Base-by-base conservation (phyloP, 768 basidiomycete genomes). In the Exsudoporus frostii region DNA sequence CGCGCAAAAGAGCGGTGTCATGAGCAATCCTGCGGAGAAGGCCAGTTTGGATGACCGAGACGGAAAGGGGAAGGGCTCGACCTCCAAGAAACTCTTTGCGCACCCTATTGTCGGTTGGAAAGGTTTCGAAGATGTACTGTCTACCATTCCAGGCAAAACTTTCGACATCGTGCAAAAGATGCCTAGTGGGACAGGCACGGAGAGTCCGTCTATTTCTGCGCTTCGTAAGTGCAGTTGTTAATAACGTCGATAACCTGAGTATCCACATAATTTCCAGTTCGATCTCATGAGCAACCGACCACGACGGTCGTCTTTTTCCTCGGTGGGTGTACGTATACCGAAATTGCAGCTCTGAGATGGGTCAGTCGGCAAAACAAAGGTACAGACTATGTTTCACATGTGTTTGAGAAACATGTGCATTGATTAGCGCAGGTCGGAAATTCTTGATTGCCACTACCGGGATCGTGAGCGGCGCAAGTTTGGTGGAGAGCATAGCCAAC, bases 21-120 rank as follows among this genome's bases (percentile, higher is more conserved):
- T 96, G 37, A 90, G 87, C 66, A 90, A 90, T 62, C 87, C 89
- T 45, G 80, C 79, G 22, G 67, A 82, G 62, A 85, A 78, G 66
- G 82, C 56, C 44, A 71, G 68, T 48, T 64, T 62, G 39, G 75
- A 74, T 37, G 74, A 71, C 49, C 65, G 65, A 25, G 72, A 66
- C n/a, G 73, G 67, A 20, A 73, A 68, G 53, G 72, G 71, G 41
- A 75, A 72, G 49, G 74, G 70, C 41, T 50, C 63, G 14, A 52
- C 68, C n/a, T 59, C 68, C 24, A 75, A 73, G 48, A 85, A 84
- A 66, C 77, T 89, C 37, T 87, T 85, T 65, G 93, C 94, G 1
- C 94, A 97, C 69, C 88, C 92, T 2, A 89, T 99, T 53, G 82
- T 88, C 9, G 96, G 96, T 3, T 99, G 96, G 95, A 96, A 90